Evolutionary conservation across 805 yeast genomes (phyloP).

Genomic region (Myxozyma mucilagina): DNA sequence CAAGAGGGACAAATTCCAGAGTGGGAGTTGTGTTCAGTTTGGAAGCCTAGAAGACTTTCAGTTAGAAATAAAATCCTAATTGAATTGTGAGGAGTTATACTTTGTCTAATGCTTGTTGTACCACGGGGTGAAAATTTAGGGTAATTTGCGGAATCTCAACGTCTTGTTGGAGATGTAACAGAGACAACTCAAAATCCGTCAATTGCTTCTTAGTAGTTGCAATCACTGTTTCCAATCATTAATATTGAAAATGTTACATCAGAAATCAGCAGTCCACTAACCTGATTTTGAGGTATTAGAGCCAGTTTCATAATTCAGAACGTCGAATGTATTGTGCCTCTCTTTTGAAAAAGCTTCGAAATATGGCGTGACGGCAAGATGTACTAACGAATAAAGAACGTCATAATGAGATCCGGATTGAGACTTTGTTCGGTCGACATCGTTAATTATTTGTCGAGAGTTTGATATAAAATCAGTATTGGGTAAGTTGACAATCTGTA

Average conservation of each 20-base stretch:
- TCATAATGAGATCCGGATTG: constrained; percentile 44
- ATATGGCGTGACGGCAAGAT: constrained; percentile 65
- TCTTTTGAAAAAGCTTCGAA: constrained; percentile 54
- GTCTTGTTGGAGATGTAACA: constrained; percentile 66
- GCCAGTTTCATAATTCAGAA: neutral
- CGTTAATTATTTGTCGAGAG: constrained; percentile 1
- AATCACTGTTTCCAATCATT: constrained; percentile 38
- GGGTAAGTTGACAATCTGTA: constrained; percentile 45
- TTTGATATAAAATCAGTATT: constrained; percentile 14
- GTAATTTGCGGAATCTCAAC: constrained; percentile 67
- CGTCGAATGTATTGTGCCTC: neutral
- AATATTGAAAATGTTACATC: constrained; percentile 15
- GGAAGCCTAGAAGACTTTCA: neutral
- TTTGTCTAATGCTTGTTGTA: constrained; percentile 45
- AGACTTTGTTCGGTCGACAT: neutral
- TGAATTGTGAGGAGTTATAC: constrained; percentile 32
- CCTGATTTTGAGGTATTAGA: neutral
- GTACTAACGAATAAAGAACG: constrained; percentile 58
- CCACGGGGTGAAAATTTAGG: constrained; percentile 52
- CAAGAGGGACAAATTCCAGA: constrained; percentile 42
- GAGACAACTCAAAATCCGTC: constrained; percentile 63
- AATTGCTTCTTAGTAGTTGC: constrained; percentile 60
- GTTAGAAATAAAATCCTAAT: constrained; percentile 5
- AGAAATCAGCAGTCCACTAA: neutral
- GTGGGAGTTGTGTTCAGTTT: constrained; percentile 34